Conservation (phyloP, 139 green algal species). For the Pedinophyceae sp. region DNA sequence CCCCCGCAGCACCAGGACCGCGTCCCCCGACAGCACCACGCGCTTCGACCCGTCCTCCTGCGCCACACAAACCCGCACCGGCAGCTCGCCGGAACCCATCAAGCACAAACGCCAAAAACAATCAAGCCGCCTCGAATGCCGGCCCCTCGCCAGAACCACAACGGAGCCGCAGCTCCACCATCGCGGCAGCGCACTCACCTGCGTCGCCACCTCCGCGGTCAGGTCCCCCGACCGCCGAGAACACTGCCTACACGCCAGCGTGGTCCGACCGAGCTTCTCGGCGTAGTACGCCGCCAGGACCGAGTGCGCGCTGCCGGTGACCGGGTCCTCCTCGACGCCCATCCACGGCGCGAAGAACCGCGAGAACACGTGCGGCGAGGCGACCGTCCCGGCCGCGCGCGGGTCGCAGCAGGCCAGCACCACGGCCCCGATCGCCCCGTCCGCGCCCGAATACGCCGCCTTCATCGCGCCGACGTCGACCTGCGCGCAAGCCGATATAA, state of each 20-base stretch:
- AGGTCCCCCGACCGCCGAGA: neutral
- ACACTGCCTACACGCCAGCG: neutral
- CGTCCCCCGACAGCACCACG: neutral
- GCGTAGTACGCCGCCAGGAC: conserved; percentile 40
- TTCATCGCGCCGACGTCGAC: neutral
- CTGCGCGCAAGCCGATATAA: neutral
- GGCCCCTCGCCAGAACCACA: no score
- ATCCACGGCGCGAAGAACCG: conserved; percentile 73
- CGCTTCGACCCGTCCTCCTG: neutral
- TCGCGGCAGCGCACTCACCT: no score
- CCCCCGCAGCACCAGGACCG: neutral
- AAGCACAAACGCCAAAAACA: no score
- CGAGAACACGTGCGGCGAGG: conserved; percentile 24
- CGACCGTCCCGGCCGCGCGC: no score
- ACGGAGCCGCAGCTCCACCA: no score
- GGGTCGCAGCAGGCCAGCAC: neutral
- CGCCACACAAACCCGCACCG: no score
- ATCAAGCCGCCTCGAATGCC: no score
- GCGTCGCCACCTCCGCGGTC: neutral
- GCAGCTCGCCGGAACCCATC: no score
- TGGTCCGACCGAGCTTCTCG: neutral
- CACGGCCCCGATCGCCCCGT: neutral
- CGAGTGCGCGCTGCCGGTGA: conserved; percentile 58
- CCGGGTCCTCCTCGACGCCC: conserved; percentile 71
- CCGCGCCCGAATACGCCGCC: neutral